Evolutionary conservation across 2,329 filamentous ascomycete genomes (phyloP), one percentile per base, ranked within the genome.

Genomic region (Paecilomyces sp.): DNA sequence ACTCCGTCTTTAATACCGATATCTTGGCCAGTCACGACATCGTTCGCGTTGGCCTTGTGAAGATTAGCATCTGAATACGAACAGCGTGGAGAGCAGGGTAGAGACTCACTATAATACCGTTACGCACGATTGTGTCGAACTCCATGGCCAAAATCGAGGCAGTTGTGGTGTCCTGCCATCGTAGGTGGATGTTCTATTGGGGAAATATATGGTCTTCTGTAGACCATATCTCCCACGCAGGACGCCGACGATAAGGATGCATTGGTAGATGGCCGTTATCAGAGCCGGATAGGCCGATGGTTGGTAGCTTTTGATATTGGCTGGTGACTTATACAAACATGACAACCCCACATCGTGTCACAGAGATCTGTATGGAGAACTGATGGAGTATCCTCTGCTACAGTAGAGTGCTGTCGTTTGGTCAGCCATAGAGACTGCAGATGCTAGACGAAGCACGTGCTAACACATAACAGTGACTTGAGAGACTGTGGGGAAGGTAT

Each of bases 21-120:
- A 55, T 60, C 58, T 60, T 60, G 58, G 34, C 58, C 58, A 6
- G 55, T 51, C 57, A 60, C 55, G 51, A 60, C 58, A 36, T 56
- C 58, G 58, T 56, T 60, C 31, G 57, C 58, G 15, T 55, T 60
- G 58, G 55, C 58, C 58, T 60, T 51, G 50, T 6, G 9, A 36
- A 58, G 28, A 56, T 58, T 9, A 36, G 50, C 34, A 18, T 25
- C 22, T 31, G 33, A 54, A 22, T 22, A 22, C 22, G 22, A 22
- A 30, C 34, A 28, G 31, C 3, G 28, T 7, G 47, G 25, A 52
- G 53, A n/a, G 22, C 24, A 41, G 41, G 13, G 25, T 28, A 30
- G n/a, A 58, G 51, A 59, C 57, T 59, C 57, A 59, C 57, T 34
- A 59, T 59, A 36, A 59, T 54, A 36, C 57, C 57, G 24, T 59